Conservation (phyloP, 208 protist genomes). For the Crithidia expoeki region DNA sequence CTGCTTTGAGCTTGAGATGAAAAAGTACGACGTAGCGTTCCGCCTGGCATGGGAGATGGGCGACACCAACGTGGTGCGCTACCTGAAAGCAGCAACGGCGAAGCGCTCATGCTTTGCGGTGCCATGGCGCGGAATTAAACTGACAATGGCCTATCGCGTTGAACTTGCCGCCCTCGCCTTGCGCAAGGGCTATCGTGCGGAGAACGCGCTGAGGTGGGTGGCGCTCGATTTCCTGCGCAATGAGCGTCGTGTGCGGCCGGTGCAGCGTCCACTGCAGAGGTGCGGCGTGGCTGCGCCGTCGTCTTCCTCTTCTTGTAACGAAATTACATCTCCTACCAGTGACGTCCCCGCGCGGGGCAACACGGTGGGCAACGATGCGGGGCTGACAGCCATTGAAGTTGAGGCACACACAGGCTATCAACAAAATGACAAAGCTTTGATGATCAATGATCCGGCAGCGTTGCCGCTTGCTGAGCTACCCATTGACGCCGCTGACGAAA, state of each 20-base stretch:
- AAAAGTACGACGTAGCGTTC: background rate
- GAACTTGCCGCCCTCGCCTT: constrained; percentile 29
- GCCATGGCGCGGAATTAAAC: background rate
- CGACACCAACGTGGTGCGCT: background rate
- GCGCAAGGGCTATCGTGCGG: constrained; percentile 15
- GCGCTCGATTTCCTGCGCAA: constrained; percentile 20
- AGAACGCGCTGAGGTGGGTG: constrained; percentile 25
- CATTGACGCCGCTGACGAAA: background rate
- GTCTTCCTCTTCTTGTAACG: background rate
- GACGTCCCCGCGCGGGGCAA: no score
- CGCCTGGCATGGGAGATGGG: background rate
- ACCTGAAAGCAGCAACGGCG: background rate
- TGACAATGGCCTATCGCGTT: constrained; percentile 13
- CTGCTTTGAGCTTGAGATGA: background rate
- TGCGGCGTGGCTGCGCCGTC: background rate
- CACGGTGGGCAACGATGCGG: background rate
- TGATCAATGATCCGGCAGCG: background rate
- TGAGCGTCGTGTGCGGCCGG: constrained; percentile 4
- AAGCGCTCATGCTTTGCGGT: background rate
- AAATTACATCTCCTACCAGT: no score
- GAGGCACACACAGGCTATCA: background rate
- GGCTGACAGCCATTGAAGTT: background rate
- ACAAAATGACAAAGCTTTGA: background rate
- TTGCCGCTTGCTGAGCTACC: background rate
- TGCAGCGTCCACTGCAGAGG: background rate